Percentiles rank a stretch among this genome's conserved stretches.
These are phyloP conservation scores for Tetracentron sinense DNA, from an alignment of 164 flowering plant genomes.

Conservation along the genomic window DNA sequence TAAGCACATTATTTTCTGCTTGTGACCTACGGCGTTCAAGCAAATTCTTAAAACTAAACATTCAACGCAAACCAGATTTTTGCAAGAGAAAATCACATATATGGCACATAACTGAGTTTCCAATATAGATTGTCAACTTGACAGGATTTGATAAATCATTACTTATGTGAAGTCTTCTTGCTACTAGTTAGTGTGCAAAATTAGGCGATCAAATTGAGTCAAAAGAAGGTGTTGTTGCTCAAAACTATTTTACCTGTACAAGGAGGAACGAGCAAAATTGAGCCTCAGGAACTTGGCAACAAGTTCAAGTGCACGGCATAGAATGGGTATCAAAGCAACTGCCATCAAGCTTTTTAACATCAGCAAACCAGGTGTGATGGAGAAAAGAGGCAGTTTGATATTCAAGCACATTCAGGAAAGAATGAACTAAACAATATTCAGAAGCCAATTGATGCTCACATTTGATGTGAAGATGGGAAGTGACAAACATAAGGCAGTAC, in stretches of 20 bases:
- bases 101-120: neutral
- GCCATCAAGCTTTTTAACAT: constrained; percentile 30
- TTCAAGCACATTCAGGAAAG: neutral
- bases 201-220: neutral
- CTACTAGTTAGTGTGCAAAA: neutral
- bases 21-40: neutral
- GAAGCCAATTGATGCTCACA: constrained; percentile 43
- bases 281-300: constrained; percentile 87
- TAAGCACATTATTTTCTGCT: too few species aligned
- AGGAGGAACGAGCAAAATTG: constrained; percentile 70
- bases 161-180: too few species aligned
- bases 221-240: neutral
- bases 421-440: neutral
- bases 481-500: constrained; percentile 81
- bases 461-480: constrained; percentile 68
- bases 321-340: constrained; percentile 93
- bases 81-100: neutral
- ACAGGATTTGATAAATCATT: neutral
- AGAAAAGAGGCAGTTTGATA: neutral
- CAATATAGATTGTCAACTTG: neutral
- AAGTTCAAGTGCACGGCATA: constrained; percentile 74
- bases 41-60: neutral
- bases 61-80: too few species aligned
- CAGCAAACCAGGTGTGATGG: constrained; percentile 6
- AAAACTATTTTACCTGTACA: constrained; percentile 58